A percentile compares a stretch with the other conserved stretches of the same genome.
Conservation (phyloP, 345 rosid genomes). For the Eucalyptus regnans region DNA sequence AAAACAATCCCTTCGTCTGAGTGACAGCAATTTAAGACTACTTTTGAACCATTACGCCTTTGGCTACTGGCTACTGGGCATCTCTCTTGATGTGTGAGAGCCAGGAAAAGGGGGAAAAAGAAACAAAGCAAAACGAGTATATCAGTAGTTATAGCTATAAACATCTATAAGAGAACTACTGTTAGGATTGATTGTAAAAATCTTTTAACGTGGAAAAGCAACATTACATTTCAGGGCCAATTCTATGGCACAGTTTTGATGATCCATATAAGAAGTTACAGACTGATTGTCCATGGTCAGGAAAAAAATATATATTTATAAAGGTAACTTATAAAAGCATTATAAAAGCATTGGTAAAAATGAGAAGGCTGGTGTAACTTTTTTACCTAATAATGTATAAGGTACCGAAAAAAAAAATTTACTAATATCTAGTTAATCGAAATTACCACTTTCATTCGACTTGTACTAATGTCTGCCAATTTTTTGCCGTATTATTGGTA, state of each 20-base stretch:
- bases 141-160: not conserved
- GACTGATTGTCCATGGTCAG: not conserved
- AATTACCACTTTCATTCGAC: not conserved
- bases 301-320: not conserved
- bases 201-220: not conserved
- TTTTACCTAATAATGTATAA: not conserved
- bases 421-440: not conserved
- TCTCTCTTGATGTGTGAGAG: not conserved
- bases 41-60: too few relatives aligned
- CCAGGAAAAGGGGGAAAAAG: not conserved
- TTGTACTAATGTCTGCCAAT: not conserved
- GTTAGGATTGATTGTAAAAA: not conserved
- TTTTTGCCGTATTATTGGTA: not conserved
- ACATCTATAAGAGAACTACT: not conserved
- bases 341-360: not conserved
- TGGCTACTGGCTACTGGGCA: too few relatives aligned
- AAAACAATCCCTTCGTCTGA: too few relatives aligned
- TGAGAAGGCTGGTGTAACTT: not conserved
- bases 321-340: not conserved
- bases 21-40: too few relatives aligned
- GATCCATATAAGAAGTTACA: not conserved
- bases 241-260: not conserved
- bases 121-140: not conserved
- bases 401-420: not conserved
- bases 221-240: not conserved